Conservation (phyloP, 192 early-diverging fungal genomes). For the Anaeromyces robustus region DNA sequence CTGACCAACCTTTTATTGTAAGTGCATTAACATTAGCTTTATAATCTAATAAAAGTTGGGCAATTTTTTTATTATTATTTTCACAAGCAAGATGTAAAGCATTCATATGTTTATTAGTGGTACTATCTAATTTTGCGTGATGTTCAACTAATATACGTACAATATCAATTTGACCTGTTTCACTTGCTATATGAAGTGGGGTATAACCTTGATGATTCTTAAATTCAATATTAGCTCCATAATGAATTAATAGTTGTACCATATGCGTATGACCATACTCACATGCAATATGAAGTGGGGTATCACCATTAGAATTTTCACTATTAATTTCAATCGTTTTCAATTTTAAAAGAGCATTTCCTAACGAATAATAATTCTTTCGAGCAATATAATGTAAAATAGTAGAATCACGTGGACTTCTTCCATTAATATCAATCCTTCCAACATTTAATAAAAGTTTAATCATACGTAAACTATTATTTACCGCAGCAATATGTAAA, state of each 20-base stretch:
- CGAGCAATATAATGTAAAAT: background rate
- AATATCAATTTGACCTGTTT: background rate
- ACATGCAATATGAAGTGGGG: background rate
- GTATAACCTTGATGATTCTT: background rate
- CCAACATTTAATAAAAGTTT: background rate
- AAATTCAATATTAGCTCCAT: background rate
- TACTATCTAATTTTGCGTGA: background rate
- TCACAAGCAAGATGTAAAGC: background rate
- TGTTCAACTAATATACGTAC: background rate
- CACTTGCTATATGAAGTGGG: background rate
- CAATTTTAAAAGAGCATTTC: background rate
- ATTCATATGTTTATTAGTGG: background rate
- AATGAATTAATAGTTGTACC: background rate
- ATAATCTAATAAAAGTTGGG: background rate
- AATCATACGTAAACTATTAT: background rate
- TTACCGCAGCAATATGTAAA: background rate
- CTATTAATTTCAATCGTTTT: background rate
- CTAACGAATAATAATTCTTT: background rate
- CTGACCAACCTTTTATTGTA: background rate
- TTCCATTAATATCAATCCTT: background rate
- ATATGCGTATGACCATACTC: background rate
- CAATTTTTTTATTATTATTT: background rate
- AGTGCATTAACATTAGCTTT: background rate
- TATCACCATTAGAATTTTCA: background rate
- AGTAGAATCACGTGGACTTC: background rate